These are phyloP conservation scores for Scalesia atractyloides DNA, from an alignment of 129 eudicot genomes.

Conservation along the genomic window DNA sequence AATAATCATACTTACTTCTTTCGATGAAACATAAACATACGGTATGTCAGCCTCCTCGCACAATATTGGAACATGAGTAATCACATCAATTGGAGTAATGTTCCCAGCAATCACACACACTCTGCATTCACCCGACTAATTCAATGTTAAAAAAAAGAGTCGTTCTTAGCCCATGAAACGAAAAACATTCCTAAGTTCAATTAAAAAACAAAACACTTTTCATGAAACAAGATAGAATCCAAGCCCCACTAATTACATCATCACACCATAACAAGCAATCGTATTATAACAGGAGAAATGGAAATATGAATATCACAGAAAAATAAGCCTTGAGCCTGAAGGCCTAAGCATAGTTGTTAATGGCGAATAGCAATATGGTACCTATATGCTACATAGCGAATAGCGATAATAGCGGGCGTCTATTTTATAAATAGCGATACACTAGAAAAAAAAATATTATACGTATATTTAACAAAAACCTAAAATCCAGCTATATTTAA, in stretches of 20 bases:
- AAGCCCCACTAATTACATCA: background rate
- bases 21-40: constrained; percentile 82
- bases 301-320: no score
- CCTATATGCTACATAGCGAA: no score
- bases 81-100: constrained; percentile 97
- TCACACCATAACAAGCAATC: background rate
- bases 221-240: background rate
- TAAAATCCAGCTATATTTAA: no score
- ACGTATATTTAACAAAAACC: no score
- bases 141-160: background rate
- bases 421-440: no score
- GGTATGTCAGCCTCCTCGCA: constrained; percentile 93
- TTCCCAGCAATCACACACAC: constrained; percentile 94
- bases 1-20: constrained; percentile 63
- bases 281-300: no score
- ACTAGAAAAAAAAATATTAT: no score
- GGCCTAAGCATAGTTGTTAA: no score
- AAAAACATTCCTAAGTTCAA: background rate
- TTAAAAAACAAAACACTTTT: background rate
- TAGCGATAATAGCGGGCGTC: no score
- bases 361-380: no score
- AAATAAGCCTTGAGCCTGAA: no score
- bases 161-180: background rate
- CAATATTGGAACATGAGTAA: constrained; percentile 87
- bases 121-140: constrained; percentile 45